phyloP scores from a whole-genome alignment of 164 flowering plant species.

The Annona squamosa region DNA sequence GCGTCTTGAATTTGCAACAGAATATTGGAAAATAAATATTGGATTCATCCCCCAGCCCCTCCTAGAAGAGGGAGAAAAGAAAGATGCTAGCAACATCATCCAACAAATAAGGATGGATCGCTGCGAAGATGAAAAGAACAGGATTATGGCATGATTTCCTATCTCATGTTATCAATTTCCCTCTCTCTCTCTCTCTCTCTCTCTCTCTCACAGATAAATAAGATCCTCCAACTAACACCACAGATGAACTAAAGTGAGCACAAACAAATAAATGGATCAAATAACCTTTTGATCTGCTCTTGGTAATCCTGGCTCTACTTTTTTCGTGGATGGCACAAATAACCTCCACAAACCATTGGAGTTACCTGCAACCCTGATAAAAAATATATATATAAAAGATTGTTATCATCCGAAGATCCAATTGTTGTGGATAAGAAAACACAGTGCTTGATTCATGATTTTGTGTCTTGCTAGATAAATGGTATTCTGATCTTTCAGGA shows the following conservation, averaged over 20 bases:
- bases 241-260: not conserved
- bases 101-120: no score
- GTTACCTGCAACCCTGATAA: conserved; percentile 27
- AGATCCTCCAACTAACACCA: no score
- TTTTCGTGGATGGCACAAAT: conserved; percentile 32
- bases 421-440: conserved; percentile 1
- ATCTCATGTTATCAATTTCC: no score
- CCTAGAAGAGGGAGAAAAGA: no score
- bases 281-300: conserved; percentile 25
- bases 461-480: not conserved
- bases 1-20: no score
- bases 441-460: not conserved
- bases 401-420: conserved; percentile 4
- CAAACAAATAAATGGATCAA: not conserved
- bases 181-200: no score
- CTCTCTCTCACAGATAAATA: no score
- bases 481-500: not conserved
- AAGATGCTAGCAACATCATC: no score
- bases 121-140: no score
- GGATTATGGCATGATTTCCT: no score
- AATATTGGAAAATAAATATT: no score
- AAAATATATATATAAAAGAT: not conserved
- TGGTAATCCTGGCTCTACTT: conserved; percentile 26
- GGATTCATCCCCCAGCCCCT: no score
- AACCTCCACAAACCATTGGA: conserved; percentile 63